phyloP scores from a whole-genome alignment of 306 rosid genomes.

The Acacia confusa region DNA sequence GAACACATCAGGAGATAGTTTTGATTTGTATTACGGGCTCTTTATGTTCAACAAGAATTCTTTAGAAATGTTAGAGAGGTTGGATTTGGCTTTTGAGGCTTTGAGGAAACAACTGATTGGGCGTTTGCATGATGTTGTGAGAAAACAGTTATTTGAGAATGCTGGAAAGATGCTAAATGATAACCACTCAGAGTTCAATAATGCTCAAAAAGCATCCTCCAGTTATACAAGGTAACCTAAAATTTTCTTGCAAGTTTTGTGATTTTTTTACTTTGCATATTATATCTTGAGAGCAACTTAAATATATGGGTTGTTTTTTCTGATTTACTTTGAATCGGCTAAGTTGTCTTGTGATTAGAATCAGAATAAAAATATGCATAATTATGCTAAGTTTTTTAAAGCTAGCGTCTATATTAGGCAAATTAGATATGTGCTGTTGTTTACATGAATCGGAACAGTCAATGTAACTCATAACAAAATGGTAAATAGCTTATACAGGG shows the following conservation, averaged over 20 bases:
- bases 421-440: background rate
- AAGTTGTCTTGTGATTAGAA: background rate
- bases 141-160: background rate
- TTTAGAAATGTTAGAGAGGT: background rate
- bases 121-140: conserved; percentile 3
- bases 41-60: conserved; percentile 5
- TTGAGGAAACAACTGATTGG: background rate
- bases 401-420: background rate
- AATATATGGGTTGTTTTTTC: background rate
- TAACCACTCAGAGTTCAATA: background rate
- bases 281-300: background rate
- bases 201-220: background rate
- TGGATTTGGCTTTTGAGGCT: conserved; percentile 4
- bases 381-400: background rate
- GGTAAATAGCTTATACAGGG: background rate
- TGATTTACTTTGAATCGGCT: background rate
- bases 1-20: background rate
- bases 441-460: background rate
- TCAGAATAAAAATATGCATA: background rate
- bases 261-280: background rate
- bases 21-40: background rate
- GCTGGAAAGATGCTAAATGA: background rate
- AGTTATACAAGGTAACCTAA: background rate
- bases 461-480: background rate
- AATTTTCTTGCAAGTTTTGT: background rate